Evolutionary conservation across 768 basidiomycete genomes (phyloP), one percentile per base, ranked within the genome.

Genomic region (Phallus indusiatus): DNA sequence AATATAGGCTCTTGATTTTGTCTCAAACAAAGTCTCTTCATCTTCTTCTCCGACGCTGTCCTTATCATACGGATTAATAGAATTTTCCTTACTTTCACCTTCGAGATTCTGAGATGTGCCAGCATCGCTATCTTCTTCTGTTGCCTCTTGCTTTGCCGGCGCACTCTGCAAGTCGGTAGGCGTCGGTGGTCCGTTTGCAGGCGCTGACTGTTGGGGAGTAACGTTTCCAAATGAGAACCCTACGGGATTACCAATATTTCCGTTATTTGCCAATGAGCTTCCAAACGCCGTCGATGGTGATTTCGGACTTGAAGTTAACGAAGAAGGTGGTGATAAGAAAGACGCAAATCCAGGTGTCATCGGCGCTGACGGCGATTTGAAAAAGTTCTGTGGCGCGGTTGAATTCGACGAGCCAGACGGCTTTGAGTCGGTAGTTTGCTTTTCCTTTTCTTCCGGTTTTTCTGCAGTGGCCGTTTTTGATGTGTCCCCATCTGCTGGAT

Each of bases 11-110:
- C 86, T 90, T 52, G 80, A 71, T 68, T 76, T 81, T 52, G 81
- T 74, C 49, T 74, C 70, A 68, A 86, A 76, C 28, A 72, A 71
- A 3, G 86, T 90, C 60, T 82, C 82, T 66, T 92, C 90, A 46
- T 85, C 78, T 67, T 92, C 86, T 71, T 92, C 90, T 28, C 90
- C 90, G 65, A 84, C 84, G 11, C 90, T 88, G 61, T 88, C 87
- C 55, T 74, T 75, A 63, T 88, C 87, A 54, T 63, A 62, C 16
- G 24, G 54, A 42, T 55, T 55, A 55, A 47, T 42, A 36, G 34
- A 33, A 54, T 47, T n/a, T 37, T 42, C 17, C 28, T 48, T 22
- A 28, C 28, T 9, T 51, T 42, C 35, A 3, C 28, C n/a, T n/a
- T 47, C 16, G n/a, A 22, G 47, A 14, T 34, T 37, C 54, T 55